Conservation (phyloP, 2,329 filamentous ascomycete genomes). For the Uncinocarpus reesii region DNA sequence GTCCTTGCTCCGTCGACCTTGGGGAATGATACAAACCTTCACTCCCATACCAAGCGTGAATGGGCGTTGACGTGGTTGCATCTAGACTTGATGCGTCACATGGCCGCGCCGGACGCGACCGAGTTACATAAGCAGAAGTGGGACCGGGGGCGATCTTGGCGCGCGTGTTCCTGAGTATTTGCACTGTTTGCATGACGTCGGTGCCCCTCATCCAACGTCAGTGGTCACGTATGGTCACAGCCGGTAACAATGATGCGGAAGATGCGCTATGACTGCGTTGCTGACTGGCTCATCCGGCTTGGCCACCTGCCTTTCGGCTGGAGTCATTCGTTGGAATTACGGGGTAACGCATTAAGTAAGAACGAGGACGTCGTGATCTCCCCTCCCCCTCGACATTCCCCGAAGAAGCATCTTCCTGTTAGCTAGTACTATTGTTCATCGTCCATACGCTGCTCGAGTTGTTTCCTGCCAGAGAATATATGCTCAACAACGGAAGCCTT, state of each 20-base stretch:
- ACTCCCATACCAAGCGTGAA: no score
- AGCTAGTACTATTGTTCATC: neutral
- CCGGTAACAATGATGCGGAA: neutral
- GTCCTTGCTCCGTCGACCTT: no score
- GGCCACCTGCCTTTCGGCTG: neutral
- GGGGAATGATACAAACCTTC: no score
- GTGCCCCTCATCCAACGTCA: conserved; percentile 10
- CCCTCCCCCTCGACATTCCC: neutral
- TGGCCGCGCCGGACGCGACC: no score
- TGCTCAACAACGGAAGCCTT: neutral
- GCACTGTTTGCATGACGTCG: conserved; percentile 9
- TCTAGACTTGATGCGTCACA: no score
- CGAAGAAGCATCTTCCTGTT: neutral
- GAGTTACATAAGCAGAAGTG: neutral
- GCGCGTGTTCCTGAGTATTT: conserved; percentile 9
- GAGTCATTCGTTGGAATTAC: conserved; percentile 8
- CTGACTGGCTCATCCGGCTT: conserved; percentile 10
- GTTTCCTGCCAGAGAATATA: neutral
- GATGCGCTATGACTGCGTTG: neutral
- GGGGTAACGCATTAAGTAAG: neutral
- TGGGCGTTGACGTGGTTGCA: no score
- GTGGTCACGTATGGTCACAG: conserved; percentile 1
- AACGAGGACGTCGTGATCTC: neutral
- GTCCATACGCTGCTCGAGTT: neutral
- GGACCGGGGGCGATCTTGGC: conserved; percentile 6